phyloP scores from a whole-genome alignment of 2,329 filamentous ascomycete species.

The Trichoderma sp. region DNA sequence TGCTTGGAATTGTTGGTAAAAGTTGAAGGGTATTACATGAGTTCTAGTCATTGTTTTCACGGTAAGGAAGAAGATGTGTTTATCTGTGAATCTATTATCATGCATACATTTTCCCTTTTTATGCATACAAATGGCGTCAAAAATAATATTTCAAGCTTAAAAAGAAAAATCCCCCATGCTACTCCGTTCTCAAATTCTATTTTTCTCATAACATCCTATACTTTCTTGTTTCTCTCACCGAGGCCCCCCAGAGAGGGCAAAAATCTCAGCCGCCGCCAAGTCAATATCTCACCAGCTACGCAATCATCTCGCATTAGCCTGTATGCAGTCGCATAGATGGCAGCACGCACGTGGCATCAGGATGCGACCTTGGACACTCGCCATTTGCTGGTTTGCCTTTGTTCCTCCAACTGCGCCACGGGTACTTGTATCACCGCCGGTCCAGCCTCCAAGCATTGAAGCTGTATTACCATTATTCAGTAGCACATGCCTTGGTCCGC shows the following conservation, averaged over 20 bases:
- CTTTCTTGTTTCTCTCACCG: background rate
- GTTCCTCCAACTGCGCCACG: background rate
- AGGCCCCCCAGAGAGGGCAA: background rate
- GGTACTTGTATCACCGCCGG: background rate
- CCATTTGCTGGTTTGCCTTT: background rate
- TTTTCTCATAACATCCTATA: background rate
- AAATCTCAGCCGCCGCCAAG: background rate
- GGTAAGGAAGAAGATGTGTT: background rate
- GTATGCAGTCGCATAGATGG: background rate
- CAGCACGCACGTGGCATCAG: constrained; percentile 8
- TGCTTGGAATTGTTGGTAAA: background rate
- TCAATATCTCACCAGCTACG: background rate
- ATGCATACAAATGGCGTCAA: background rate
- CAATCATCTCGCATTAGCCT: constrained; percentile 11
- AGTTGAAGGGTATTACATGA: background rate
- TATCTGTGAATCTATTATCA: background rate
- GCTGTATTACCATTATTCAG: background rate
- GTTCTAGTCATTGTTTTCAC: background rate
- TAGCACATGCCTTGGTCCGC: background rate
- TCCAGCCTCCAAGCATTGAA: background rate
- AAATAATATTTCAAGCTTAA: background rate
- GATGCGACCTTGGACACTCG: background rate
- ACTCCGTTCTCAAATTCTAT: background rate
- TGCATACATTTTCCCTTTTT: background rate
- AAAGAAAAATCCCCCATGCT: background rate